Conservation (phyloP, 139 green algal genomes). For the Chlamydomonas incerta region DNA sequence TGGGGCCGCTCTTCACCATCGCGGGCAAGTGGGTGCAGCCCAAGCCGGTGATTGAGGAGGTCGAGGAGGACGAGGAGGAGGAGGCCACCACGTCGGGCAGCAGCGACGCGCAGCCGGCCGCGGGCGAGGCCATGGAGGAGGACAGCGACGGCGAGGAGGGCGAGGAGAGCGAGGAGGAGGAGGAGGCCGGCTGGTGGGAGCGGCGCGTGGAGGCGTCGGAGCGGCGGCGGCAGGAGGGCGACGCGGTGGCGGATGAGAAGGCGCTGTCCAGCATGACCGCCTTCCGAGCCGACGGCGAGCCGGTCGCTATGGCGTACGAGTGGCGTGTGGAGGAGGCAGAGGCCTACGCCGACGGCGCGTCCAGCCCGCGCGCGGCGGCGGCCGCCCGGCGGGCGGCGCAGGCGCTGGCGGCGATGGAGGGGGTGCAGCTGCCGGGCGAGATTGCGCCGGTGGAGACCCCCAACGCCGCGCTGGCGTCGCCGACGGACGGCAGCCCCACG, state of each 20-base stretch:
- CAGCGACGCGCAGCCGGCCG: too few relatives aligned
- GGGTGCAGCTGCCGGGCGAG: too few relatives aligned
- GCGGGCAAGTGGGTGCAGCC: too few relatives aligned
- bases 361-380: background rate
- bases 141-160: background rate
- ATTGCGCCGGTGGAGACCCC: too few relatives aligned
- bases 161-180: background rate
- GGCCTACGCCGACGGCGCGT: background rate
- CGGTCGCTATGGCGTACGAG: constrained; percentile 28
- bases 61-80: background rate
- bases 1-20: background rate
- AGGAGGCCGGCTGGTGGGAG: background rate
- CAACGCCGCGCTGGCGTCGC: too few relatives aligned
- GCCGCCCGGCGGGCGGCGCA: background rate
- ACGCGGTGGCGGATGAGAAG: background rate
- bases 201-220: background rate
- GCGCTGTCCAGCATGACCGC: constrained; percentile 8
- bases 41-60: background rate
- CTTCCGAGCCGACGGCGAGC: constrained; percentile 34
- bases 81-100: background rate
- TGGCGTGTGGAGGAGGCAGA: background rate
- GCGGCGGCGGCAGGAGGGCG: background rate
- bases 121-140: background rate
- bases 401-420: background rate
- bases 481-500: too few relatives aligned